Conservation (phyloP, 1,139 yeast species). For the Yamadazyma oceani region DNA sequence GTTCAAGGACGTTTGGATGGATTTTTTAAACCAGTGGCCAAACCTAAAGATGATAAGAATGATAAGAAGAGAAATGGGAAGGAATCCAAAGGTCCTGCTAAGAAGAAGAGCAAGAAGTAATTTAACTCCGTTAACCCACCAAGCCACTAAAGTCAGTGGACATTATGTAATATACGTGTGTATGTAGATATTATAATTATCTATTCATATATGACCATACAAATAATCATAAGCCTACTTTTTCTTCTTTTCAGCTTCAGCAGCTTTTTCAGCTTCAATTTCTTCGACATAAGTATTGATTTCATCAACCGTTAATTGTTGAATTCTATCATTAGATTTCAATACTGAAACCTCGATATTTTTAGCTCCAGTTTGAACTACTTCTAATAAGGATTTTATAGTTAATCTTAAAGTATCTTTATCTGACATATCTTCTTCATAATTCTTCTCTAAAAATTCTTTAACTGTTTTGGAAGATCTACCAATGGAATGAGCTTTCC, state of each 20-base stretch:
- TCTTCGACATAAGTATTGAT: slow-evolving; percentile 75
- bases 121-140: too few species aligned
- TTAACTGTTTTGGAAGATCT: slow-evolving; percentile 93
- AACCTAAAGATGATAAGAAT: slow-evolving; percentile 25
- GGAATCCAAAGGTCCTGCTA: slow-evolving; percentile 21
- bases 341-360: slow-evolving; percentile 91
- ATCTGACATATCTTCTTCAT: slow-evolving; percentile 64
- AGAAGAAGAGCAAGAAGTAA: slow-evolving; percentile 16
- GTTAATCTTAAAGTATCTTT: slow-evolving; percentile 80
- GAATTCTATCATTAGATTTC: slow-evolving; percentile 60
- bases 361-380: slow-evolving; percentile 96
- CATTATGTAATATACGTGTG: too few species aligned
- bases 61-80: slow-evolving; percentile 27
- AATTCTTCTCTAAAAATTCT: slow-evolving; percentile 91
- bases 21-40: slow-evolving; percentile 74
- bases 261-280: slow-evolving; percentile 88
- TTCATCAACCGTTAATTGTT: slow-evolving; percentile 65
- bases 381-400: slow-evolving; percentile 85
- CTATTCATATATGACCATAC: not conserved
- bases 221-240: slow-evolving; percentile 16
- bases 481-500: slow-evolving; percentile 99
- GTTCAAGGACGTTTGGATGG: slow-evolving; percentile 93
- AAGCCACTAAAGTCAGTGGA: too few species aligned
- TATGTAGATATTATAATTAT: too few species aligned
- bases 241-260: slow-evolving; percentile 86